Evolutionary conservation across 805 yeast species (phyloP), one percentile per base, ranked within the genome.

Genomic region (Teunomyces pallodes): DNA sequence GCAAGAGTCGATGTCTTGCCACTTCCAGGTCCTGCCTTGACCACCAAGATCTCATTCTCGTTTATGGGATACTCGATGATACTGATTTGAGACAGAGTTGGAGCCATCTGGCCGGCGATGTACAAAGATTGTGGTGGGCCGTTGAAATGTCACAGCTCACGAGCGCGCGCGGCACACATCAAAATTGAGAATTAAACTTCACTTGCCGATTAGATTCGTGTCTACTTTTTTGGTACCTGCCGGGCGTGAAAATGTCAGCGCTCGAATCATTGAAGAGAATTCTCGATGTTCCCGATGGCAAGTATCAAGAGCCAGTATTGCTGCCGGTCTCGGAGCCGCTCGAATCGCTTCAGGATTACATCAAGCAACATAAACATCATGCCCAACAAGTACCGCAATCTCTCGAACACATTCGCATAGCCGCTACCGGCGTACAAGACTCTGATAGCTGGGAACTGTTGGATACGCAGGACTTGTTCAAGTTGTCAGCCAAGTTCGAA

Each of bases 11-110:
- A 67, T 0, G 90, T 84, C 57, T 86, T 86, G 2, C 92, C 91
- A 7, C 87, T 77, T 3, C 91, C 90, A 0, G 91, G 90, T 0
- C 90, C 90, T 0, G 90, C 87, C 7, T 74, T 67, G 1, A 86
- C 70, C 32, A 79, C 71, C 5, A 86, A 61, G 0, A 83, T 64
- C 6, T 72, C 64, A 13, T 67, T 60, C 6, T 70, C 67, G 4
- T 50, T 58, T 5, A 69, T 60, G 1, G 82, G 79, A 47, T 64
- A 62, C 1, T 63, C 57, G 8, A 83, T 77, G 5, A 81, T 79
- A 12, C 60, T 58, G 41, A 56, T 49, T 58, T 84, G 90, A 0
- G 77, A 60, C 2, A 62, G 28, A 14, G 50, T 41, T 12, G 49
- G 35, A 13, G 9, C 26, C 16, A 30, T 46, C 33, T 6, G n/a